phyloP scores from a whole-genome alignment of 352 stramenopile genomes.

The Pythium folliculosum region DNA sequence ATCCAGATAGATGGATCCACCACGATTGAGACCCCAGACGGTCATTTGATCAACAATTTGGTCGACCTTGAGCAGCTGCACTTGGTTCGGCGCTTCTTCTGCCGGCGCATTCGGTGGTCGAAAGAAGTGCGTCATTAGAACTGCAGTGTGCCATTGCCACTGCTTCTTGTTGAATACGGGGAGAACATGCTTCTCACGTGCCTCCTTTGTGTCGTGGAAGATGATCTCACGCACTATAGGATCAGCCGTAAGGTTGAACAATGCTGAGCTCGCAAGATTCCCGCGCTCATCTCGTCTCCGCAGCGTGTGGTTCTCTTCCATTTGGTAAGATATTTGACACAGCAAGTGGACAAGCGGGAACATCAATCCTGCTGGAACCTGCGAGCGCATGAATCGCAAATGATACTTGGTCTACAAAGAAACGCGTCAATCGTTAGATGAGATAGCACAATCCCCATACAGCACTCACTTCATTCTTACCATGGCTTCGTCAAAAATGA shows the following conservation, averaged over 20 bases:
- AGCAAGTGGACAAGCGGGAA: constrained; percentile 83
- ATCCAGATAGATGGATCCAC: constrained; percentile 85
- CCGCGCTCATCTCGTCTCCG: constrained; percentile 82
- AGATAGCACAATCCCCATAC: neutral
- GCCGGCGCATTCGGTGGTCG: constrained; percentile 68
- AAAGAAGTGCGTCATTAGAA: constrained; percentile 85
- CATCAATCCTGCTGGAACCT: constrained; percentile 79
- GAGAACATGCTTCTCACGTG: constrained; percentile 80
- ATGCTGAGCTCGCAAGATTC: constrained; percentile 67
- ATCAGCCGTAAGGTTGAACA: constrained; percentile 89
- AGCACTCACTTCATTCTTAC: constrained; percentile 35
- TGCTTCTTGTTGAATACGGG: constrained; percentile 87
- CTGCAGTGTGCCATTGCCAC: constrained; percentile 70
- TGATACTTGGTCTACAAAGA: constrained; percentile 78
- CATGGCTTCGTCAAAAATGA: constrained; percentile 88
- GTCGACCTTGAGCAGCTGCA: constrained; percentile 84
- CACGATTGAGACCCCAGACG: constrained; percentile 82
- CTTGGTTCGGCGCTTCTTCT: constrained; percentile 71
- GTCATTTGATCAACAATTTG: constrained; percentile 90
- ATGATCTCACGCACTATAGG: constrained; percentile 85
- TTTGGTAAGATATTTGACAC: constrained; percentile 89
- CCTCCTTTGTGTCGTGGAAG: constrained; percentile 87
- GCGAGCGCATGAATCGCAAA: constrained; percentile 75
- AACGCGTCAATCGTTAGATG: constrained; percentile 6
- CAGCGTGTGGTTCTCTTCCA: constrained; percentile 83